Evolutionary conservation across 2,329 filamentous ascomycete species (phyloP).

Genomic region (Biscogniauxia mediterranea): DNA sequence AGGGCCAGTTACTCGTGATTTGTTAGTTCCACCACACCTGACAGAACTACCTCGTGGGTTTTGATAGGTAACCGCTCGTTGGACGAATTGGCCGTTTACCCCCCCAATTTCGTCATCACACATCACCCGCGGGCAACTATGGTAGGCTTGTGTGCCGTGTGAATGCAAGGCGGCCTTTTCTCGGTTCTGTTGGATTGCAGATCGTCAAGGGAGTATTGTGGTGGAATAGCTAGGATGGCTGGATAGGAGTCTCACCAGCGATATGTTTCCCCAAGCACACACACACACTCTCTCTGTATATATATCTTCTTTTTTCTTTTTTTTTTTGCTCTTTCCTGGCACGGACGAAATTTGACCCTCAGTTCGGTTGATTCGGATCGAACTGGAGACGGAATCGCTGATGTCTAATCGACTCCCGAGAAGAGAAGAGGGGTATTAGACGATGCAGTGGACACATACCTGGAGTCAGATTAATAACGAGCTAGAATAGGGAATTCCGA

Average conservation of each 20-base stretch:
- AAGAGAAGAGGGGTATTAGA: not conserved
- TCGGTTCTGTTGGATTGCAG: slow-evolving; percentile 27
- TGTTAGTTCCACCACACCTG: not conserved
- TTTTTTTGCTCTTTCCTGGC: not conserved
- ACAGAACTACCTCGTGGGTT: slow-evolving; percentile 13
- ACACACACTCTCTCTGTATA: not conserved
- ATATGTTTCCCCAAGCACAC: not conserved
- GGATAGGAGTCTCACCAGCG: not conserved
- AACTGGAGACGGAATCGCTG: not conserved
- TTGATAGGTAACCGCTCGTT: slow-evolving; percentile 6
- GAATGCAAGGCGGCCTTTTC: slow-evolving; percentile 30
- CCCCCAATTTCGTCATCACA: slow-evolving; percentile 20
- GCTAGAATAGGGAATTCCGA: not conserved
- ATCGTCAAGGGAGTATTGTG: slow-evolving; percentile 6
- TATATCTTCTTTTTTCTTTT: not conserved
- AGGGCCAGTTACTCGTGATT: not conserved
- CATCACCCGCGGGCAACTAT: slow-evolving; percentile 14
- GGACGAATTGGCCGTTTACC: not conserved
- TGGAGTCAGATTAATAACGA: not conserved
- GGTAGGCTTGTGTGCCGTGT: slow-evolving; percentile 2
- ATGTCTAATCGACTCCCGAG: not conserved
- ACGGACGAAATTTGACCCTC: not conserved
- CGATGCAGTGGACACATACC: not conserved
- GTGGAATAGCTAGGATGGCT: not conserved
- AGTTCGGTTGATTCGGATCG: not conserved